Percentiles rank a stretch among this genome's conserved stretches.
Evolutionary conservation across 306 rosid species (phyloP).

Genomic region (Cucurbita maxima): DNA sequence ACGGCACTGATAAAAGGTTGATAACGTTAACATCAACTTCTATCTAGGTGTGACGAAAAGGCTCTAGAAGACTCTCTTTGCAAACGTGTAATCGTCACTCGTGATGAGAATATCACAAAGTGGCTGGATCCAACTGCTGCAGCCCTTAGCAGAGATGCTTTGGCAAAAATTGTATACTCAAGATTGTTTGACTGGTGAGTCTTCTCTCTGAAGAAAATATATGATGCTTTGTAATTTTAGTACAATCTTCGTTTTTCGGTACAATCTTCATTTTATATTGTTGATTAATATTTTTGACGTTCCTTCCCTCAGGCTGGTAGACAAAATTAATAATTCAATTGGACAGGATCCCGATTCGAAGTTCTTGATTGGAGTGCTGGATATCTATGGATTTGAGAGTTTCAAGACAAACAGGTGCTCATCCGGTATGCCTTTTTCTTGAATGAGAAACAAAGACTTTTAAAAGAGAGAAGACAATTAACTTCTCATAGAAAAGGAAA

Average conservation of each 20-base stretch:
- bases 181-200: conserved; percentile 95
- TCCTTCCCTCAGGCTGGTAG: conserved; percentile 74
- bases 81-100: conserved; percentile 94
- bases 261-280: not conserved
- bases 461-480: not conserved
- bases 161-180: conserved; percentile 85
- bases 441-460: conserved; percentile 17
- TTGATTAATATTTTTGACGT: not conserved
- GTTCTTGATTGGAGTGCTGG: conserved; percentile 85
- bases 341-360: conserved; percentile 94
- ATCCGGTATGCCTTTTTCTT: conserved; percentile 30
- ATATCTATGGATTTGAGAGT: conserved; percentile 99
- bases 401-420: conserved; percentile 98
- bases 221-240: conserved; percentile 7
- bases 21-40: not conserved
- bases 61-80: conserved; percentile 96
- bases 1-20: conserved; percentile 9
- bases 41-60: conserved; percentile 85
- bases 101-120: conserved; percentile 88
- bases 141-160: conserved; percentile 83
- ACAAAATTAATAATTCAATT: conserved; percentile 74
- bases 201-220: not conserved
- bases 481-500: not conserved
- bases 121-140: conserved; percentile 93
- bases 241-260: not conserved